A percentile compares a stretch with the other conserved stretches of the same genome.
phyloP scores from a whole-genome alignment of 768 basidiomycete species.

The Termitomyces sp. region DNA sequence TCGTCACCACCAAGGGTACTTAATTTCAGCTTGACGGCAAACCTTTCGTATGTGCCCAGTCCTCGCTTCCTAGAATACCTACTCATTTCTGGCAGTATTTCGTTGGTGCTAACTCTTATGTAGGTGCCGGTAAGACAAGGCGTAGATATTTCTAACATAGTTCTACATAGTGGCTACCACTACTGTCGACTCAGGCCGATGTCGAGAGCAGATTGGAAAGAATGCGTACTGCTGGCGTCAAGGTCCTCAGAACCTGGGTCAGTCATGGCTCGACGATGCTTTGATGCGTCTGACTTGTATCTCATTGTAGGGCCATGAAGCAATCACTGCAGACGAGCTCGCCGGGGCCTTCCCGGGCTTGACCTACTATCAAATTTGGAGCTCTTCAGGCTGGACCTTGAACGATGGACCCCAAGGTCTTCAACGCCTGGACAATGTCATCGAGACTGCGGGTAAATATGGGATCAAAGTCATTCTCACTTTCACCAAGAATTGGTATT shows the following conservation, averaged over 20 bases:
- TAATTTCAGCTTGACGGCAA: slow-evolving; percentile 43
- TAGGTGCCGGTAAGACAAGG: background rate
- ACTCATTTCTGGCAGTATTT: background rate
- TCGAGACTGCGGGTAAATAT: slow-evolving; percentile 41
- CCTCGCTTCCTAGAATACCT: background rate
- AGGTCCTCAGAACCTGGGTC: slow-evolving; percentile 53
- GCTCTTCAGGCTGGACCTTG: slow-evolving; percentile 38
- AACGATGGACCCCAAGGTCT: slow-evolving; percentile 51
- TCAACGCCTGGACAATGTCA: slow-evolving; percentile 45
- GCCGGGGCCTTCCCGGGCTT: slow-evolving; percentile 35
- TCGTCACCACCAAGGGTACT: slow-evolving; percentile 35
- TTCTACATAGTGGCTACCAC: slow-evolving; percentile 43
- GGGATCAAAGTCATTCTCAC: slow-evolving; percentile 46
- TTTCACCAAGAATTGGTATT: slow-evolving; percentile 53
- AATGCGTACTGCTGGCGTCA: slow-evolving; percentile 42
- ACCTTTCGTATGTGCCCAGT: slow-evolving; percentile 32
- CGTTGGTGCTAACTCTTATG: background rate
- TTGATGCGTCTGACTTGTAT: background rate
- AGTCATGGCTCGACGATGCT: background rate
- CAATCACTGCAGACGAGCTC: slow-evolving; percentile 39
- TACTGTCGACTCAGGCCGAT: slow-evolving; percentile 40
- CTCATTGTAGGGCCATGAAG: slow-evolving; percentile 33
- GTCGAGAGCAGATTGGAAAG: slow-evolving; percentile 42
- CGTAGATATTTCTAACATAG: background rate
- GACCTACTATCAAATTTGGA: slow-evolving; percentile 55